Evolutionary conservation across 805 yeast species (phyloP).

Genomic region (Yamadazyma insecticola): DNA sequence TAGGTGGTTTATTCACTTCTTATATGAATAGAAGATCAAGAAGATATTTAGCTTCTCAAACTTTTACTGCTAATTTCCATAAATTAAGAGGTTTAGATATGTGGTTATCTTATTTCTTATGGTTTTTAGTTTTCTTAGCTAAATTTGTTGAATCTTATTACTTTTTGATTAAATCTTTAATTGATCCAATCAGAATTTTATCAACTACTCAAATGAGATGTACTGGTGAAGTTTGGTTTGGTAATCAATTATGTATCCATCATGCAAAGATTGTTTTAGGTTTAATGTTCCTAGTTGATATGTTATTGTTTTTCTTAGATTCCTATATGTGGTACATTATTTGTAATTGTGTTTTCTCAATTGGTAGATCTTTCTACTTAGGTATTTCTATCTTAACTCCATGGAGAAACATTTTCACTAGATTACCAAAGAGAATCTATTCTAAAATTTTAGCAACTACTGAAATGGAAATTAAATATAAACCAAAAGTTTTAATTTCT

Average conservation of each 20-base stretch:
- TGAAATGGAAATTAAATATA: slow-evolving; percentile 98
- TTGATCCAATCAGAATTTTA: slow-evolving; percentile 92
- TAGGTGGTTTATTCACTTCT: slow-evolving; percentile 93
- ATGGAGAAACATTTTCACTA: slow-evolving; percentile 97
- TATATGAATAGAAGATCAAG: slow-evolving; percentile 85
- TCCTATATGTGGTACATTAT: slow-evolving; percentile 98
- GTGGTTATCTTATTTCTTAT: slow-evolving; percentile 92
- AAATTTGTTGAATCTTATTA: slow-evolving; percentile 87
- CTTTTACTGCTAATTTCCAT: slow-evolving; percentile 90
- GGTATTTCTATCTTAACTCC: slow-evolving; percentile 99
- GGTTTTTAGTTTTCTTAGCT: slow-evolving; percentile 87
- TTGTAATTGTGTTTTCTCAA: slow-evolving; percentile 90
- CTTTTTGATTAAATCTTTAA: slow-evolving; percentile 81
- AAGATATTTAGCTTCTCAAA: slow-evolving; percentile 86
- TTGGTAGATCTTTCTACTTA: slow-evolving; percentile 95
- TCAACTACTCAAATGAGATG: slow-evolving; percentile 88
- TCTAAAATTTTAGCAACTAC: slow-evolving; percentile 96
- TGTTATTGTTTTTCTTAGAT: slow-evolving; percentile 96
- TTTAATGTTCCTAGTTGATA: slow-evolving; percentile 87
- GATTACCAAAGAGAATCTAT: slow-evolving; percentile 98
- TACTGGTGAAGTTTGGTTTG: slow-evolving; percentile 92
- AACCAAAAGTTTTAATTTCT: slow-evolving; percentile 95
- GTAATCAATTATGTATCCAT: slow-evolving; percentile 65
- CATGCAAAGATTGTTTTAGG: slow-evolving; percentile 90
- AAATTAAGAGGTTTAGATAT: slow-evolving; percentile 81